Evolutionary conservation across 805 yeast genomes (phyloP), one percentile per base, ranked within the genome.

Genomic region (Myxozyma vanderwaltii): DNA sequence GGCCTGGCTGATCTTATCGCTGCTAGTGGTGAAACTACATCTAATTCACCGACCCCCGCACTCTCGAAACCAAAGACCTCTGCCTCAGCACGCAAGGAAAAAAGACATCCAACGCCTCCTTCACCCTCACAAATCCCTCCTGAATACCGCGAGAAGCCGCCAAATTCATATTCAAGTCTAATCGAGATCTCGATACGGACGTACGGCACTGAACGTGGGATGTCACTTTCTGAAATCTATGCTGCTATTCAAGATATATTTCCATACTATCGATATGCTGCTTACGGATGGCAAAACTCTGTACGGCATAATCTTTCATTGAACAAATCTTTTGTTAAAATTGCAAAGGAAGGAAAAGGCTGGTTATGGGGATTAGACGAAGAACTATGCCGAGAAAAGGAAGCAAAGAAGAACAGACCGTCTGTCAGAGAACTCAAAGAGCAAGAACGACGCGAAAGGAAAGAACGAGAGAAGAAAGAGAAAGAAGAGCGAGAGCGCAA

Each of bases 241-340:
- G 87, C 86, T 54, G 89, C 90, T 1, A 91, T 94, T 50, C 88
- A 88, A 72, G 95, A 89, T 45, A 73, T 88, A 12, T 92, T 87
- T 73, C 98, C 98, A 1, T 94, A 89, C 75, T 94, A 89, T 75
- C 82, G 86, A 68, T 92, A 89, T 74, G 91, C 97, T 68, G 92
- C 96, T 0, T 96, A 91, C 72, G 98, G 98, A 2, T 94, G 99
- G 99, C 99, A 94, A 75, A 86, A 89, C 69, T 84, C 95, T 0
- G 96, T 94, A 19, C 82, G 95, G 52, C 99, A 94, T 74, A 91
- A 91, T 68, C 77, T 94, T 40, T 86, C 92, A 23, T 78, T 90
- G 65, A 91, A 91, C 74, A 90, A 89, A 74, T 85, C 92, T 5
- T 94, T 92, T 76, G 79, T 83, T 54, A 88, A 88, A 69, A 86